These are phyloP conservation scores for Cutaneotrichosporon curvatum DNA, from an alignment of 1,284 basidiomycete species.

Conservation along the genomic window DNA sequence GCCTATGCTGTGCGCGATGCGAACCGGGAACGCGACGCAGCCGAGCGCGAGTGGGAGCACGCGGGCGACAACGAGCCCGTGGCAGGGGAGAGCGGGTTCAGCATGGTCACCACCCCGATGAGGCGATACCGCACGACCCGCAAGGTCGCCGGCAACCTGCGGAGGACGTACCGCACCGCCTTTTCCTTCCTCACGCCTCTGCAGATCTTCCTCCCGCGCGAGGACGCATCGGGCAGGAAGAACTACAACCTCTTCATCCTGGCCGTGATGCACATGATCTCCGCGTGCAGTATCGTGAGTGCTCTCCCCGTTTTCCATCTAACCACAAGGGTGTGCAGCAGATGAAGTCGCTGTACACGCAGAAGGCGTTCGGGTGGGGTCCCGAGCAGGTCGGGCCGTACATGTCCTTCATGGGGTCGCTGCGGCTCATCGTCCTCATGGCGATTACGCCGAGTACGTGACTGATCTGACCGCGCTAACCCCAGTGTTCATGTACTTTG, in stretches of 20 bases:
- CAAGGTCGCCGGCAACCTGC: conserved; percentile 22
- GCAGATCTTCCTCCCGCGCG: conserved; percentile 56
- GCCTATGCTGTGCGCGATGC: conserved; percentile 39
- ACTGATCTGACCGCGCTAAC: background rate
- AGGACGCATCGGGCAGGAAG: conserved; percentile 33
- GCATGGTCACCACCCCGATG: background rate
- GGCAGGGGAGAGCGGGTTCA: conserved; percentile 14
- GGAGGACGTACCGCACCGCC: conserved; percentile 29
- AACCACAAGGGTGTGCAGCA: conserved; percentile 56
- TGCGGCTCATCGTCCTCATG: conserved; percentile 58
- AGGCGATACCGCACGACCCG: conserved; percentile 3
- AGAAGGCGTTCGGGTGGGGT: conserved; percentile 63
- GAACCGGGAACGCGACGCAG: conserved; percentile 30
- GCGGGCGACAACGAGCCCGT: conserved; percentile 12
- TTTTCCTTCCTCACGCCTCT: conserved; percentile 62
- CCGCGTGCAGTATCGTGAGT: conserved; percentile 55
- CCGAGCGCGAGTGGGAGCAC: conserved; percentile 43
- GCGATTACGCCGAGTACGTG: conserved; percentile 55
- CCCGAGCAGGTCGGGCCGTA: conserved; percentile 71
- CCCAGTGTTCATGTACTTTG: conserved; percentile 34
- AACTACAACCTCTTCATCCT: conserved; percentile 65
- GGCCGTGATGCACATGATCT: conserved; percentile 48
- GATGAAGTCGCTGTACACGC: conserved; percentile 65
- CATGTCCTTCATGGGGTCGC: conserved; percentile 57
- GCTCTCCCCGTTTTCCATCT: conserved; percentile 45